Evolutionary conservation across 331 rosid genomes (phyloP).

Genomic region (Spiraea crenata): DNA sequence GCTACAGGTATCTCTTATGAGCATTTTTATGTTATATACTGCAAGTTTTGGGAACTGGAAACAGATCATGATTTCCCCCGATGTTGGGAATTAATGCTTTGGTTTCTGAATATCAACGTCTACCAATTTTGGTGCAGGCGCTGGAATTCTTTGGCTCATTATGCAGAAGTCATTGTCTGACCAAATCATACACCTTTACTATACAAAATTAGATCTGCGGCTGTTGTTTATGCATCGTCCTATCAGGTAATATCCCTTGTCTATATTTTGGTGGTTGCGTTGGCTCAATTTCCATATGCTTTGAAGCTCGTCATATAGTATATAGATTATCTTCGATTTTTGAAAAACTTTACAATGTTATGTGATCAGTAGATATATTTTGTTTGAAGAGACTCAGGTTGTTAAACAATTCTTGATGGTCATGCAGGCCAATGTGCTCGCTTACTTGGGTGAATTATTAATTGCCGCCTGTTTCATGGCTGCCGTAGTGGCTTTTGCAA

Average conservation of each 20-base stretch:
- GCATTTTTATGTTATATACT: constrained; percentile 96
- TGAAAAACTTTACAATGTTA: not conserved
- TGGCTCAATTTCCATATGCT: constrained; percentile 1
- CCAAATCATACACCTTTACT: constrained; percentile 61
- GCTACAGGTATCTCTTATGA: constrained; percentile 88
- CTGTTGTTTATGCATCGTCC: constrained; percentile 53
- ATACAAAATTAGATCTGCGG: constrained; percentile 70
- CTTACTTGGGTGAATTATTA: constrained; percentile 78
- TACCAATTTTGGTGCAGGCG: constrained; percentile 47
- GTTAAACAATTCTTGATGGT: constrained; percentile 36
- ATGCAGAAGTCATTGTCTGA: constrained; percentile 65
- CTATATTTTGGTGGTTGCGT: constrained; percentile 10
- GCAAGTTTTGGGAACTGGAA: constrained; percentile 99
- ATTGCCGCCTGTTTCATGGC: constrained; percentile 56
- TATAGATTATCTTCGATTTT: not conserved
- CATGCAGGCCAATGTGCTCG: constrained; percentile 68
- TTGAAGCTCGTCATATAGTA: not conserved
- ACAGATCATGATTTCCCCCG: constrained; percentile 82
- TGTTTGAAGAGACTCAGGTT: constrained; percentile 23
- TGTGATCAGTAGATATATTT: not conserved
- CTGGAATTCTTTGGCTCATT: constrained; percentile 46
- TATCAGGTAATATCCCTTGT: constrained; percentile 56
- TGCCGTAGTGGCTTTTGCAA: constrained; percentile 52
- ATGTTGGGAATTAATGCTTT: not conserved
- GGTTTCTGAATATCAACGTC: constrained; percentile 20